Base-by-base conservation (phyloP, 495 filamentous ascomycete genomes). In the Acidiella bohemica region DNA sequence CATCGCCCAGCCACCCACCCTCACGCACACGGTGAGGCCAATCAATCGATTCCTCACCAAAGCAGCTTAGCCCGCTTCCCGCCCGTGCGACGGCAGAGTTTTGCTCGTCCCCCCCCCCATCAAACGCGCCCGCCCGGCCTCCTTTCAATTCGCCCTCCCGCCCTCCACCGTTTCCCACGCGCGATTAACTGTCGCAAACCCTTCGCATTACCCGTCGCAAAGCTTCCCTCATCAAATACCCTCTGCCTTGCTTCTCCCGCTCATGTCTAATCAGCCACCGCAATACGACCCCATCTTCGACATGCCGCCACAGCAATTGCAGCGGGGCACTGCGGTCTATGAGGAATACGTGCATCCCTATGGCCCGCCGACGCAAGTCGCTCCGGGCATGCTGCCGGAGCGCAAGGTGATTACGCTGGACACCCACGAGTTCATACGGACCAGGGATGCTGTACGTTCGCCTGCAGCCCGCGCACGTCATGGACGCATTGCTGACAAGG, bases 401-500 rank as follows among this genome's bases (percentile, higher is more conserved):
- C 7, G n/a, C 7, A 27, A 27, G 25, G 7, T n/a, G 30, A 17
- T 43, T 13, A 12, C 20, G n/a, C 14, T 51, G 5, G 39, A 56
- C 42, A 29, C 44, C 14, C 11, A 36, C 10, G 42, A 76, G 47
- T 77, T 78, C 51, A 66, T 72, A 16, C 63, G 67, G 43, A 75
- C 75, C 32, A 66, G 77, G 35, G 77, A 82, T 57, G 65, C 63
- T 41, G 78, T 82, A 70, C 68, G 76, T 16, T 16, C 42, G 33
- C 42, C 46, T 48, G 49, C 41, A 50, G 39, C 50, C 39, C 50
- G 41, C 41, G 28, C n/a, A 32, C 23, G n/a, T 36, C 33, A 9
- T 36, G 49, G 23, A 36, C 16, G 19, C 30, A 23, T 24, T 11
- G 9, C 4, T 44, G 4, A 19, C 25, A 5, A 19, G 21, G 11